phyloP scores from a whole-genome alignment of 129 eudicot genomes.

The carrot (Daucus carota) region DNA sequence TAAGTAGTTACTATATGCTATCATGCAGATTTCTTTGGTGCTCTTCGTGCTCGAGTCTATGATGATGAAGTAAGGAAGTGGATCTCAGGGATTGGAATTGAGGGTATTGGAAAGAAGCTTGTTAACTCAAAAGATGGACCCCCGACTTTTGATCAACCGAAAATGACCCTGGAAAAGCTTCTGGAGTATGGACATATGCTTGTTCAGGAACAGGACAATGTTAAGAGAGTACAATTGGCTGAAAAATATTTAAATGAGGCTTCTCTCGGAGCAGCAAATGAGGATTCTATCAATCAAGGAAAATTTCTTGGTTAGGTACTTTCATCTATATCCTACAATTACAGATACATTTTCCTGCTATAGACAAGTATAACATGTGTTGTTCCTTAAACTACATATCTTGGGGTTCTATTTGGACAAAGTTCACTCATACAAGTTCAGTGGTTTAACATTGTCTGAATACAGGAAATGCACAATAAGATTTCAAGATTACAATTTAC shows the following conservation, averaged over 20 bases:
- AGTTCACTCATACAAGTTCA: neutral
- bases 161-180: slow-evolving; percentile 74
- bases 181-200: slow-evolving; percentile 28
- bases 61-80: slow-evolving; percentile 77
- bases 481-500: slow-evolving; percentile 10
- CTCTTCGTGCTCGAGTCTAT: slow-evolving; percentile 91
- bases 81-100: slow-evolving; percentile 44
- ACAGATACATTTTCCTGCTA: neutral
- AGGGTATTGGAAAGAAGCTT: slow-evolving; percentile 57
- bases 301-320: slow-evolving; percentile 54
- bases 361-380: neutral
- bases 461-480: slow-evolving; percentile 39
- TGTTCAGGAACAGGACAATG: slow-evolving; percentile 86
- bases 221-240: slow-evolving; percentile 95
- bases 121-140: slow-evolving; percentile 94
- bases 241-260: slow-evolving; percentile 64
- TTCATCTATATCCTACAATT: neutral
- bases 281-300: slow-evolving; percentile 61
- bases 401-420: neutral
- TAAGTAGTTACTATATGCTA: neutral
- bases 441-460: neutral
- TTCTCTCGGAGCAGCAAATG: slow-evolving; percentile 86
- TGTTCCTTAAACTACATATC: neutral
- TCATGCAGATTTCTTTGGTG: slow-evolving; percentile 84
- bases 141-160: slow-evolving; percentile 70